A percentile compares a stretch with the other conserved stretches of the same genome.
phyloP scores from a whole-genome alignment of 2,329 filamentous ascomycete species.

The Cephalotrichum gorgonifer region DNA sequence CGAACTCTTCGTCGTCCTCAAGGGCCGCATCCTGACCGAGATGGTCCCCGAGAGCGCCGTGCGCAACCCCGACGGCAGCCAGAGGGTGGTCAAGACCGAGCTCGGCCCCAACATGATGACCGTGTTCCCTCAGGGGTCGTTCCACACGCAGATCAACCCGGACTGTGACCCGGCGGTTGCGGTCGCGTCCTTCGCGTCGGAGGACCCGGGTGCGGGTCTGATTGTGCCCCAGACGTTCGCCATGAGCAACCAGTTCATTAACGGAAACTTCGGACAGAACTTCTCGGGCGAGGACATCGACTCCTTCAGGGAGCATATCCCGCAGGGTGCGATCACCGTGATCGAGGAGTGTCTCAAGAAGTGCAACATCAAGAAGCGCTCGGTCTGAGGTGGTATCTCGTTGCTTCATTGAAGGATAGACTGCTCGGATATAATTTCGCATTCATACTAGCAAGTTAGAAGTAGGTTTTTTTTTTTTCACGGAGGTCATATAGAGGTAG shows the following conservation, averaged over 20 bases:
- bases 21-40: slow-evolving; percentile 27
- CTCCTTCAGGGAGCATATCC: neutral
- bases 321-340: neutral
- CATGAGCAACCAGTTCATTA: neutral
- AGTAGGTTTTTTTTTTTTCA: too few relatives aligned
- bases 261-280: too few relatives aligned
- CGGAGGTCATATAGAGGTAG: too few relatives aligned
- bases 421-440: too few relatives aligned
- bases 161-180: neutral
- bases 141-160: neutral
- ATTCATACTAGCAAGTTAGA: too few relatives aligned
- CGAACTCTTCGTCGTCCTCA: slow-evolving; percentile 31
- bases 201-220: neutral
- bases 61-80: neutral
- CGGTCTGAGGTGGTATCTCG: neutral
- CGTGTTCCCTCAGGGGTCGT: neutral
- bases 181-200: neutral
- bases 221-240: neutral
- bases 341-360: neutral
- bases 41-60: slow-evolving; percentile 25
- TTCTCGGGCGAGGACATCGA: neutral
- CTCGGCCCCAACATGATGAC: neutral
- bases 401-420: too few relatives aligned
- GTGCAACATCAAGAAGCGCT: neutral
- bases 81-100: neutral